Conservation (phyloP, 768 basidiomycete species). For the Rhodosporidiobolus sp. region DNA sequence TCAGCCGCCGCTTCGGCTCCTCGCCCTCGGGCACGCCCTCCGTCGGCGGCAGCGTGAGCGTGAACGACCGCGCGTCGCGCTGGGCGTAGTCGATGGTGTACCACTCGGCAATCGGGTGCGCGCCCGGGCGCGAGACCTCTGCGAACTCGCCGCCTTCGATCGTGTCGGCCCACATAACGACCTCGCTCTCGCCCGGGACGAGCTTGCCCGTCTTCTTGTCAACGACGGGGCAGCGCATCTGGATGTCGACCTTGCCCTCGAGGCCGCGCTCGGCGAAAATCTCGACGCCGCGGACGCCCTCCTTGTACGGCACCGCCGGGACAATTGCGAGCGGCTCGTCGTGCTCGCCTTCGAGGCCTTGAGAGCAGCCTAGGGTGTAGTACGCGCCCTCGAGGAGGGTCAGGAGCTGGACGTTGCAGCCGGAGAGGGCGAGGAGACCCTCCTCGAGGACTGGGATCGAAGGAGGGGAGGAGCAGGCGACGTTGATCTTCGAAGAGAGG, state of each 20-base stretch:
- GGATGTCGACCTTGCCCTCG: slow-evolving; percentile 41
- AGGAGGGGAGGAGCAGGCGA: slow-evolving; percentile 43
- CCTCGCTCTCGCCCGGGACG: slow-evolving; percentile 27
- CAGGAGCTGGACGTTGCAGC: slow-evolving; percentile 42
- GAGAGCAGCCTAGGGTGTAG: slow-evolving; percentile 39
- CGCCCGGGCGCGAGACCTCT: slow-evolving; percentile 16
- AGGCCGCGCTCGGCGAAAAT: slow-evolving; percentile 37
- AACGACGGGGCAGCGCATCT: slow-evolving; percentile 37
- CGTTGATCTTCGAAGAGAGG: slow-evolving; percentile 34
- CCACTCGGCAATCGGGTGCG: slow-evolving; percentile 37
- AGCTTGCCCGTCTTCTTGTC: slow-evolving; percentile 24
- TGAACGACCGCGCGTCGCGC: slow-evolving; percentile 41
- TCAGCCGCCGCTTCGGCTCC: slow-evolving; percentile 38
- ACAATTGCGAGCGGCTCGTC: slow-evolving; percentile 31
- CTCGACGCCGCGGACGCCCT: slow-evolving; percentile 40
- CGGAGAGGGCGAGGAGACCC: slow-evolving; percentile 39
- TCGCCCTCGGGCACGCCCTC: slow-evolving; percentile 39
- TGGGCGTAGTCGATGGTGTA: slow-evolving; percentile 39
- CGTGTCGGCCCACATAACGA: slow-evolving; percentile 39
- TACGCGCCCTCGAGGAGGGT: slow-evolving; percentile 41
- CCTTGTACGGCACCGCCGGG: slow-evolving; percentile 38
- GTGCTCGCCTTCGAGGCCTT: slow-evolving; percentile 29
- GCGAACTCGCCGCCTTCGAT: slow-evolving; percentile 34
- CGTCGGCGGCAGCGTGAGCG: slow-evolving; percentile 39
- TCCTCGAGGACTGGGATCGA: slow-evolving; percentile 41